A percentile compares a stretch with the other conserved stretches of the same genome.
Evolutionary conservation across 768 basidiomycete genomes (phyloP).

Genomic region (Suillus alpinus): DNA sequence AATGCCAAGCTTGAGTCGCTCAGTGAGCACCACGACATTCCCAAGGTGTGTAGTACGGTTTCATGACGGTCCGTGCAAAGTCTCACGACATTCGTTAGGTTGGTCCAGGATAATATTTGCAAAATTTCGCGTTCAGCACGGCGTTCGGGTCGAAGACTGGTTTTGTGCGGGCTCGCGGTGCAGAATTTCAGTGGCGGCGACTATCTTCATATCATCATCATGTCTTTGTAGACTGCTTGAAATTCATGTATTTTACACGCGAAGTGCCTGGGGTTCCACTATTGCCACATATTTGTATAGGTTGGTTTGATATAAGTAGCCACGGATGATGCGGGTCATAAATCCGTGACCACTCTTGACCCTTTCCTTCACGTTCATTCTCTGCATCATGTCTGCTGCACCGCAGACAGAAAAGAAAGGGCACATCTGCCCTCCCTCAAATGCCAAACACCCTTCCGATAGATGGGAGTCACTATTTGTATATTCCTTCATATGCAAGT

Average conservation of each 20-base stretch:
- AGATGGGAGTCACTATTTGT: slow-evolving; percentile 88
- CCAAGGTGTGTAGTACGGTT: slow-evolving; percentile 56
- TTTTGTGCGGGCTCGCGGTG: not conserved
- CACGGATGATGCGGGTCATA: slow-evolving; percentile 31
- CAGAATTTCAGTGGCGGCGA: slow-evolving; percentile 12
- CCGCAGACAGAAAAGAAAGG: slow-evolving; percentile 44
- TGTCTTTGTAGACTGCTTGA: slow-evolving; percentile 21
- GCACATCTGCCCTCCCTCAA: slow-evolving; percentile 53
- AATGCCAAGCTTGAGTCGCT: slow-evolving; percentile 82
- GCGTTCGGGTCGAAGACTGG: slow-evolving; percentile 10
- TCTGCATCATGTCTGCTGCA: slow-evolving; percentile 37
- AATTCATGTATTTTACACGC: slow-evolving; percentile 24
- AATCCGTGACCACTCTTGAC: slow-evolving; percentile 33
- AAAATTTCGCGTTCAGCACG: slow-evolving; percentile 27
- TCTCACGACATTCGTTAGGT: slow-evolving; percentile 50
- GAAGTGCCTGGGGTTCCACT: slow-evolving; percentile 22
- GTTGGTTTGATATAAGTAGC: slow-evolving; percentile 36
- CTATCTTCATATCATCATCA: slow-evolving; percentile 13
- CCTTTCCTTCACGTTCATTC: slow-evolving; percentile 32
- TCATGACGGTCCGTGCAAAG: slow-evolving; percentile 25
- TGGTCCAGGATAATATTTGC: slow-evolving; percentile 72
- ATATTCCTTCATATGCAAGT: slow-evolving; percentile 82
- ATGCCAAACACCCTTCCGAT: slow-evolving; percentile 70
- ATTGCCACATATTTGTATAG: slow-evolving; percentile 35
- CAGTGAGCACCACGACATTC: slow-evolving; percentile 94